Base-by-base conservation (phyloP, 2,329 filamentous ascomycete genomes). In the Colletotrichum cuscutae region DNA sequence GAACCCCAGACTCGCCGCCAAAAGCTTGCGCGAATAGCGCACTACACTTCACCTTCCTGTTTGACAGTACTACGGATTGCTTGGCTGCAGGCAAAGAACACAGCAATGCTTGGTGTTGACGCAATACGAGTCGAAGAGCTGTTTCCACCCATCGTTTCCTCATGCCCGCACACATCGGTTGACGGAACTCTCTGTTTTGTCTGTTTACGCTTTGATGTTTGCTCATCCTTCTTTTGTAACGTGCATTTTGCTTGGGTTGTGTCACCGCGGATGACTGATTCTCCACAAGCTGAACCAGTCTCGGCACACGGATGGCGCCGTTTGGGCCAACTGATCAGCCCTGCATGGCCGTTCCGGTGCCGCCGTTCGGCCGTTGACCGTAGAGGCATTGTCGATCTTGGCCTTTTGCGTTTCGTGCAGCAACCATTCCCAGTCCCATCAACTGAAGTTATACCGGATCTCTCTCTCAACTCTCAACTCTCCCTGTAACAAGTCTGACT, bases 131-230 rank as follows among this genome's bases (percentile, higher is more conserved):
- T 19, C n/a, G 9, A 53, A 22, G 28, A 58, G 24, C 32, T 26
- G 58, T 58, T 35, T 52, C 15, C 42, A 35, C 37, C 57, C 59
- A 30, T 49, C 35, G 13, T 63, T 49, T 49, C 42, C 42, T 49
- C 42, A 49, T 49, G 42, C 42, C 7, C 19, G 42, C 37, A 19
- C 28, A 26, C 24, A 28, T 56, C 53, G 11, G 60, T 35, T 70
- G 61, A 65, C 60, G 66, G 56, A 9, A 49, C 28, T 42, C 28
- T 35, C 13, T 49, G 42, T 49, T 22, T 49, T 49, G 19, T 22
- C 42, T 49, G 28, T 54, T 13, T 64, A 53, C 65, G 65, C 65
- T 72, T 58, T 69, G 65, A 64, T 59, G 24, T 62, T 53, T 63
- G 65, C 42, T 42, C 19, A 49, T 49, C 42, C 19, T 49, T 49